Base-by-base conservation (phyloP, 805 yeast genomes). In the Spathaspora arborariae region DNA sequence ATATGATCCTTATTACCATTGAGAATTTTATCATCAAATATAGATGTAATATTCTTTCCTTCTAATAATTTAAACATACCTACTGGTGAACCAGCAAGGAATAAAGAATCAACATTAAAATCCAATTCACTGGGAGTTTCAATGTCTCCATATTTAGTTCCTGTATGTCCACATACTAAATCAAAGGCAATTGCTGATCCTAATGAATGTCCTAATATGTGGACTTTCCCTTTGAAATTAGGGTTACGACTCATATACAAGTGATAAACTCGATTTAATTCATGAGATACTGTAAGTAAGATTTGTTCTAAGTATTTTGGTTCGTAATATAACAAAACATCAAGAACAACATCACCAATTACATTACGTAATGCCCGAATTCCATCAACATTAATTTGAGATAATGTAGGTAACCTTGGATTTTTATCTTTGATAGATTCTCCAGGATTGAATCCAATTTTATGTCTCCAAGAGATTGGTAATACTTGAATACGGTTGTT, bases 391-490 rank as follows among this genome's bases (percentile, higher is more conserved):
- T 89, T 88, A 39, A 94, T 77, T 48, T 88, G 86, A 1, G 79
- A 65, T 34, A 92, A 66, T 0, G 85, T 73, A 0, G 95, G 94
- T 36, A 82, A 62, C 41, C 76, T 57, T 8, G 63, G 58, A 9
- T 65, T 42, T 13, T 82, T 73, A 26, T 60, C 54, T 3, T 66
- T 65, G 20, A 68, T 63, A 0, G 68, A 65, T 45, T 70, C 67
- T 11, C 73, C 71, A 5, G 82, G 75, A 19, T 78, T 72, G 59
- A 86, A 85, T 19, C 81, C 83, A 38, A 86, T 76, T 44, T 79
- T 80, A 57, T 88, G 87, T 52, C 99, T 75, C 99, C 99, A 92
- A 4, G 92, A 75, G 8, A 92, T 85, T 0, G 99, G 99, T 13
- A 92, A 70, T 0, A 89, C 89, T 64, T 92, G 98, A 22, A 88